Base-by-base conservation (phyloP, 495 filamentous ascomycete genomes). In the Aspergillus ostianus region DNA sequence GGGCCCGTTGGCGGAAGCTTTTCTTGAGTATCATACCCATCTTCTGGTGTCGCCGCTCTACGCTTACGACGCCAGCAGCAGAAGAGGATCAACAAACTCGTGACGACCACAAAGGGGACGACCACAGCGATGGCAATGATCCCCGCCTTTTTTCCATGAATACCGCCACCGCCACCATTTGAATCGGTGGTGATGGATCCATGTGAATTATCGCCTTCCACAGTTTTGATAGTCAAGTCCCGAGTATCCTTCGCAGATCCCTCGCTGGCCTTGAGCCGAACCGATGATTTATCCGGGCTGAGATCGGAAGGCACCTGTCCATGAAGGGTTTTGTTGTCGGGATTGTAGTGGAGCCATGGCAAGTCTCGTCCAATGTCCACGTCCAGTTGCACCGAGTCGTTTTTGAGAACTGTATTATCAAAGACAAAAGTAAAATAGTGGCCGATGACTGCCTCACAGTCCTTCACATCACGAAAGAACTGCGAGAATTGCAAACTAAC, bases 271-370 rank as follows among this genome's bases (percentile, higher is more conserved):
- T 70, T 81, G 48, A 90, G 67, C 29, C 73, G 72, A n/a, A 88
- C 67, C 0, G 62, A 64, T 46, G 83, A 72, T 27, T 72, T 73
- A 10, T 73, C 63, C 4, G 80, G 70, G 10, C 71, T 60, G 8
- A 77, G 51, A 30, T 78, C 72, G 0, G 61, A 61, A 1, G 92
- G 90, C 21, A 89, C 84, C 13, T 80, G 74, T 6, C 92, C 91
- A 20, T 74, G 81, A 6, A 95, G 73, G 3, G 78, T 80, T 58
- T 80, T 70, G 45, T 80, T 84, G 10, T 65, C 68, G 12, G 80
- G 52, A 63, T 90, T 82, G 61, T 90, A 90, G 2, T 73, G 76
- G 10, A 94, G 74, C 92, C 91, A 96, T 15, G 83, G 69, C 8
- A 78, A 70, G 2, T 84, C 64, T 2, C 78, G 60, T 19, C 73